Conservation (phyloP, 1,139 yeast species). For the Hemisphaericaspora subhashii region DNA sequence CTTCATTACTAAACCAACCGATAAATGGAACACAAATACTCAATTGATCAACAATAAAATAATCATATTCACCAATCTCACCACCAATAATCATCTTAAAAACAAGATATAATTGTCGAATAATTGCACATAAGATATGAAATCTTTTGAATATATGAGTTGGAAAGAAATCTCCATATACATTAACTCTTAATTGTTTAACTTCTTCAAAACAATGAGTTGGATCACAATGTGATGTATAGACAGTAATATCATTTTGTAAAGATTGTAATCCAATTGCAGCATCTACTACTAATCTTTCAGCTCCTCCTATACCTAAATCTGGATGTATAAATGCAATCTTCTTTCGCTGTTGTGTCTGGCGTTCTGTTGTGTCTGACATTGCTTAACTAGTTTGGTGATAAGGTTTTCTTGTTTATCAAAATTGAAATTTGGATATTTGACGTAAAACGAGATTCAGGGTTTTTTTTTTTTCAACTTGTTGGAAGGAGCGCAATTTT, state of each 20-base stretch:
- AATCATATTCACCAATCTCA: slow-evolving; percentile 55
- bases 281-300: slow-evolving; percentile 90
- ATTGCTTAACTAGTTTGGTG: background rate
- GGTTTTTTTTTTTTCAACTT: background rate
- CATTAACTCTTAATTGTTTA: slow-evolving; percentile 58
- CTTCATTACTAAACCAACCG: slow-evolving; percentile 45
- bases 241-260: slow-evolving; percentile 68
- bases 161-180: slow-evolving; percentile 83
- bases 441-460: too few relatives aligned
- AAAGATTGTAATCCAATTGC: slow-evolving; percentile 79
- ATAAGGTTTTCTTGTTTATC: background rate
- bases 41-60: slow-evolving; percentile 83
- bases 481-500: too few relatives aligned
- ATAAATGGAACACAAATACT: slow-evolving; percentile 82
- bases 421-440: too few relatives aligned
- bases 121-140: slow-evolving; percentile 77
- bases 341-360: slow-evolving; percentile 12
- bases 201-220: slow-evolving; percentile 91
- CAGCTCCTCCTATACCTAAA: slow-evolving; percentile 96
- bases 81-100: slow-evolving; percentile 50
- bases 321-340: slow-evolving; percentile 95
- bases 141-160: slow-evolving; percentile 63
- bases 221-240: slow-evolving; percentile 87
- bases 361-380: background rate
- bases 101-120: slow-evolving; percentile 75